These are phyloP conservation scores for Chalciporus piperatoides DNA, from an alignment of 1,284 basidiomycete species.

Conservation along the genomic window DNA sequence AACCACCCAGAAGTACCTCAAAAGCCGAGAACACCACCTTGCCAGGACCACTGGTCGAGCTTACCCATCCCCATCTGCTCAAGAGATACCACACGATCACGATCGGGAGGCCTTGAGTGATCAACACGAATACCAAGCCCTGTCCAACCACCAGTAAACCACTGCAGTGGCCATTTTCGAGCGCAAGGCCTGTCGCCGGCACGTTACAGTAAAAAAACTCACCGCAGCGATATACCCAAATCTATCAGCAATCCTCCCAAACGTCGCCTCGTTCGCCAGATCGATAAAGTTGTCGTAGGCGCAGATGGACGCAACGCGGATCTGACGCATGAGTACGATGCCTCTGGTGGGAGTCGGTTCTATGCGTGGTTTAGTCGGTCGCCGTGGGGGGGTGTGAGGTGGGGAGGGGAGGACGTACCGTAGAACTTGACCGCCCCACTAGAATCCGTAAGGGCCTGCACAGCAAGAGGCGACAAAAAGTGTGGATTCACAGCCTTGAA, in stretches of 20 bases:
- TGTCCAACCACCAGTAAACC: neutral
- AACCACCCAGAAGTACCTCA: neutral
- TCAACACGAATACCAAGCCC: neutral
- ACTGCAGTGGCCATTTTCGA: neutral
- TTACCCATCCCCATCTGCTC: neutral
- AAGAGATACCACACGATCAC: neutral
- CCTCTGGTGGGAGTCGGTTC: conserved; percentile 29
- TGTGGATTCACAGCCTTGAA: conserved; percentile 26
- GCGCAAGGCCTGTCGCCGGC: neutral
- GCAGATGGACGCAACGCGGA: conserved; percentile 25
- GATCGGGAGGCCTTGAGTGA: neutral
- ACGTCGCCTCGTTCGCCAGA: conserved; percentile 21
- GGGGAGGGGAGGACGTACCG: conserved; percentile 17
- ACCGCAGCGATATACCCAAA: conserved; percentile 24
- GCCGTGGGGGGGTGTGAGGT: neutral
- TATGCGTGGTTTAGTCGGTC: neutral
- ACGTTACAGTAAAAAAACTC: no score
- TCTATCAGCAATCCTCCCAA: conserved; percentile 22
- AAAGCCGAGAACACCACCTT: neutral
- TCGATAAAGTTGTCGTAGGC: conserved; percentile 16
- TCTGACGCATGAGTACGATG: conserved; percentile 22
- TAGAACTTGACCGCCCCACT: conserved; percentile 31
- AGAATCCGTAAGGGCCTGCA: conserved; percentile 26
- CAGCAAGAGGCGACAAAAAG: conserved; percentile 28
- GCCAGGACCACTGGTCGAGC: neutral